Percentiles rank a stretch among this genome's conserved stretches.
Evolutionary conservation across 2,329 filamentous ascomycete genomes (phyloP).

Genomic region (Aspergillus pseudotamarii): DNA sequence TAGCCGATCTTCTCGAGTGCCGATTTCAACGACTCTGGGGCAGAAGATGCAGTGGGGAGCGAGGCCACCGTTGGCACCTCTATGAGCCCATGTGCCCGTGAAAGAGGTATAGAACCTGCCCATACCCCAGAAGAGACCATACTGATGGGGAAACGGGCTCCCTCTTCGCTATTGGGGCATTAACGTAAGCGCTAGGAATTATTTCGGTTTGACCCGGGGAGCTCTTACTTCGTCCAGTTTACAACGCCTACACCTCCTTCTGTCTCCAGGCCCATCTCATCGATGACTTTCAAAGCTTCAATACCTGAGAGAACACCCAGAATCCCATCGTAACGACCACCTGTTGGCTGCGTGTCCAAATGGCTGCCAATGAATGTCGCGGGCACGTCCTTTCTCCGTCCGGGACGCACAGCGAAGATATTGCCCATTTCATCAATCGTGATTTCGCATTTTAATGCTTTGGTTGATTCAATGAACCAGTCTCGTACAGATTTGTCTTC

Average conservation of each 20-base stretch:
- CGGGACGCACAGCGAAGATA: slow-evolving; percentile 72
- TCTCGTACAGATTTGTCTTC: slow-evolving; percentile 71
- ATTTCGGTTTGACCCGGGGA: not conserved
- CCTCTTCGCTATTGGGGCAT: slow-evolving; percentile 66
- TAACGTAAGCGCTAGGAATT: slow-evolving; percentile 8
- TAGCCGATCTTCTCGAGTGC: slow-evolving; percentile 75
- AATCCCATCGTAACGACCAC: slow-evolving; percentile 61
- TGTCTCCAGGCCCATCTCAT: slow-evolving; percentile 69
- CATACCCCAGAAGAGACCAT: slow-evolving; percentile 78
- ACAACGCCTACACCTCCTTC: slow-evolving; percentile 73
- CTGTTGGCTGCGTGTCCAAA: slow-evolving; percentile 64
- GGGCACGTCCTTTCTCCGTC: slow-evolving; percentile 58
- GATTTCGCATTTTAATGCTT: slow-evolving; percentile 66
- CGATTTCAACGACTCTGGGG: slow-evolving; percentile 64
- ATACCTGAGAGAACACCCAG: slow-evolving; percentile 73
- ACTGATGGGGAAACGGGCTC: slow-evolving; percentile 74
- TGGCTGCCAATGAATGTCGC: slow-evolving; percentile 73
- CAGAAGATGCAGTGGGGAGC: slow-evolving; percentile 51
- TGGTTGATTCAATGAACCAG: slow-evolving; percentile 71
- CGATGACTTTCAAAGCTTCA: slow-evolving; percentile 69
- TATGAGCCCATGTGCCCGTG: slow-evolving; percentile 62
- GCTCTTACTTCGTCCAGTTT: slow-evolving; percentile 52
- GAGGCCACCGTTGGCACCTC: slow-evolving; percentile 59
- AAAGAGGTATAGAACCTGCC: slow-evolving; percentile 67
- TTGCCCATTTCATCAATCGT: slow-evolving; percentile 78